Evolutionary conservation across 1,139 yeast genomes (phyloP), one percentile per base, ranked within the genome.

Genomic region (Protomyces gravidus): DNA sequence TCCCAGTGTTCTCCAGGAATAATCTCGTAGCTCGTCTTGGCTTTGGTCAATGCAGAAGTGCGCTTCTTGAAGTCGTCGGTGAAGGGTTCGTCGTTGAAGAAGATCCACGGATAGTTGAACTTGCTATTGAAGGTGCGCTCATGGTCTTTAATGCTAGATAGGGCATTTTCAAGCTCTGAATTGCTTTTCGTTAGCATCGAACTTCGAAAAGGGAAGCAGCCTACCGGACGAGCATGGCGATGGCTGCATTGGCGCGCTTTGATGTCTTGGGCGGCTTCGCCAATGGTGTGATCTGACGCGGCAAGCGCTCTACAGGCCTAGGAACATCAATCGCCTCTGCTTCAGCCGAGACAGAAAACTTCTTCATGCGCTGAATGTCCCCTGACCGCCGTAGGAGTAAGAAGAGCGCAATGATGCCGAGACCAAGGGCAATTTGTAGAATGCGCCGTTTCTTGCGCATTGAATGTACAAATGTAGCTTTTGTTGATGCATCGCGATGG

Each of bases 21-120:
- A 17, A 73, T 66, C 2, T 86, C 89, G 68, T 80, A 86, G 66
- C 78, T 75, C 39, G 83, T 80, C 3, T 71, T 74, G 2, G 94
- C 94, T 32, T 86, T 79, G 9, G 83, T 80, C 45, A 78, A 65
- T 32, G 74, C 71, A 2, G 75, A 56, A 4, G 81, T 77, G 17
- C 72, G 68, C 5, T 67, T 68, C 55, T 75, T 76, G 68, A 84
- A 83, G 46, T 76, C 75, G 1, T 75, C 76, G 28, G 76, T 72
- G 66, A 84, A 84, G 5, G 78, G 80, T 62, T 76, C 73, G 80
- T 85, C 87, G 70, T 85, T 85, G 64, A 85, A 74, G 69, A 85
- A 85, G n/a, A 84, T 83, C 90, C 92, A 85, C 66, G 84, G 89
- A 70, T 85, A 85, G 67, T 83, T 80, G 70, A 72, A 85, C 61